Conservation (phyloP, 768 basidiomycete genomes). For the Pleurotus citrinopileatus region DNA sequence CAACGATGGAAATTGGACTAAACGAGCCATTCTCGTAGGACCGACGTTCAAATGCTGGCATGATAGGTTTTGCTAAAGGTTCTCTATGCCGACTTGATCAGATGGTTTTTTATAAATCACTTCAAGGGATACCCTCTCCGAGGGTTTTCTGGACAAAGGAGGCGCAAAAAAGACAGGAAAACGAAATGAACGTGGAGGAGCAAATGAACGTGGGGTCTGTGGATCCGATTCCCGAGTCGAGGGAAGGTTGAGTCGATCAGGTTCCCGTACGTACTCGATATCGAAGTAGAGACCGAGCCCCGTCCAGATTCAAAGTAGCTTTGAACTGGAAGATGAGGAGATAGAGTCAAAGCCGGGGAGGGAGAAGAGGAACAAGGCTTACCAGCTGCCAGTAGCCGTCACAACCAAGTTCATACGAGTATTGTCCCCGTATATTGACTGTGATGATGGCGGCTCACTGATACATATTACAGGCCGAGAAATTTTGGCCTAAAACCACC, state of each 20-base stretch:
- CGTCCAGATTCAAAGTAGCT: neutral
- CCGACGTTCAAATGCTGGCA: neutral
- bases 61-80: constrained; percentile 8
- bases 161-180: neutral
- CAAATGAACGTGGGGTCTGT: neutral
- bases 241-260: too few species aligned
- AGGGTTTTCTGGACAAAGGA: neutral
- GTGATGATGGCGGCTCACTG: neutral
- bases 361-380: neutral
- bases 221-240: too few species aligned
- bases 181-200: neutral
- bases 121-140: neutral
- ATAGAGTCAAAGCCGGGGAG: neutral
- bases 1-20: constrained; percentile 43
- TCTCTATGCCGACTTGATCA: constrained; percentile 6
- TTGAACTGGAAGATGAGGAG: neutral
- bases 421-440: neutral
- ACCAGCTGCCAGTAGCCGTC: neutral
- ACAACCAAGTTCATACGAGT: constrained; percentile 1
- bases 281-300: neutral
- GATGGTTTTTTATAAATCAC: too few species aligned
- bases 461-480: too few species aligned
- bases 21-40: constrained; percentile 6
- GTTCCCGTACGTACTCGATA: too few species aligned
- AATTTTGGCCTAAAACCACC: too few species aligned